phyloP scores from a whole-genome alignment of 352 stramenopile species.

The Phytopythium cucurbitacearum region DNA sequence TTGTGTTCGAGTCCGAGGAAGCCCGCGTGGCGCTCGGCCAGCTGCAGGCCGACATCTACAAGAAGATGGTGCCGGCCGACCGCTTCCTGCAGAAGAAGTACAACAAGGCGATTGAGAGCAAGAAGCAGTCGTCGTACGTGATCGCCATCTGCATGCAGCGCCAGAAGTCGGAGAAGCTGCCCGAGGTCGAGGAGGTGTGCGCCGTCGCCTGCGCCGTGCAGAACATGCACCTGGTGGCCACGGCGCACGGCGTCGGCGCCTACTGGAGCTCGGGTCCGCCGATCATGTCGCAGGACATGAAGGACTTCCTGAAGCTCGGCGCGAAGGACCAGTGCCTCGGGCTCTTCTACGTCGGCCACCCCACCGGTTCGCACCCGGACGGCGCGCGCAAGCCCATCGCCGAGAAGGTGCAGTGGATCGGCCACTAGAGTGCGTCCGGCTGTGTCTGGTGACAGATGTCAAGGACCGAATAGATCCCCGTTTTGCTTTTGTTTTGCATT shows the following conservation, averaged over 20 bases:
- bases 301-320: constrained; percentile 62
- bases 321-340: constrained; percentile 77
- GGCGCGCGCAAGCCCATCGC: constrained; percentile 61
- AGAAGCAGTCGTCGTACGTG: constrained; percentile 62
- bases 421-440: constrained; percentile 9
- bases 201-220: constrained; percentile 74
- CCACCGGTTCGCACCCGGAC: constrained; percentile 46
- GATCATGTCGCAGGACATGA: constrained; percentile 75
- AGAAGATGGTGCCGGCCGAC: constrained; percentile 46
- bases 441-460: constrained; percentile 10
- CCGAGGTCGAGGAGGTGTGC: constrained; percentile 79
- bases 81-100: constrained; percentile 81
- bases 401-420: constrained; percentile 73
- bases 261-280: constrained; percentile 83
- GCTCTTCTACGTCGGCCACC: constrained; percentile 80
- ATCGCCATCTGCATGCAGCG: constrained; percentile 88
- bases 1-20: constrained; percentile 59
- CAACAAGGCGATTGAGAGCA: constrained; percentile 74
- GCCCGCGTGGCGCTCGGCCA: constrained; percentile 53
- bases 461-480: too few species aligned
- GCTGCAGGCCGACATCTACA: constrained; percentile 68
- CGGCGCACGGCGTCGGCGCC: constrained; percentile 59
- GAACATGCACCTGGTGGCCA: constrained; percentile 80
- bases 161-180: constrained; percentile 74
- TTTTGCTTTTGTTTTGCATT: too few species aligned